Evolutionary conservation across 108 stramenopile species (phyloP).

Genomic region (Skeletonema marinoi): DNA sequence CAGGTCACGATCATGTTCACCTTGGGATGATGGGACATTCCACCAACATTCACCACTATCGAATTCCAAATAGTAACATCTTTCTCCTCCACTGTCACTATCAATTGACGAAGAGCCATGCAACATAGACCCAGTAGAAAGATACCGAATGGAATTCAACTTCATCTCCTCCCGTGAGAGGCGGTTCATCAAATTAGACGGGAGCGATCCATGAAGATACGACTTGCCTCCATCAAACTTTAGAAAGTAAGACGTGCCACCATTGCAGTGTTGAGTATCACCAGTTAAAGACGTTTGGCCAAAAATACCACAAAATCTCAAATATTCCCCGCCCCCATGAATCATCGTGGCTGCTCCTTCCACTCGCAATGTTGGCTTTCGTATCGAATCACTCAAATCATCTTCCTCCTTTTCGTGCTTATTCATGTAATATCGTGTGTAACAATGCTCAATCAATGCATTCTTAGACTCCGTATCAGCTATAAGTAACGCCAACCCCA

Average conservation of each 20-base stretch:
- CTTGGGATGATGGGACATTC: conserved; percentile 31
- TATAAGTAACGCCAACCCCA: conserved; percentile 15
- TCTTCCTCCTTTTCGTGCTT: not conserved
- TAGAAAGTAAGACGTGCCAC: conserved; percentile 30
- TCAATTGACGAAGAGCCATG: not conserved
- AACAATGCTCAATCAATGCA: conserved; percentile 21
- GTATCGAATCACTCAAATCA: not conserved
- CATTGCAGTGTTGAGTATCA: not conserved
- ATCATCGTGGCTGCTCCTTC: conserved; percentile 8
- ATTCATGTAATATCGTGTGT: conserved; percentile 1
- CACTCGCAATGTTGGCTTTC: not conserved
- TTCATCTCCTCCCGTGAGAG: conserved; percentile 22
- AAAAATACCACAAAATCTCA: conserved; percentile 19
- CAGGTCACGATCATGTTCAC: conserved; percentile 54
- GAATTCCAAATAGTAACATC: conserved; percentile 76
- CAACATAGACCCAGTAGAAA: conserved; percentile 62
- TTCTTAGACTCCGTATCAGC: conserved; percentile 12
- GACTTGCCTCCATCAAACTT: conserved; percentile 32
- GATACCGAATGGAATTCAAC: conserved; percentile 38
- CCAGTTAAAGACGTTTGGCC: not conserved
- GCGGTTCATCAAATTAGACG: conserved; percentile 17
- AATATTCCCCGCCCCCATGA: conserved; percentile 6
- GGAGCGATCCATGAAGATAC: conserved; percentile 12
- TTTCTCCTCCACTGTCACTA: not conserved
- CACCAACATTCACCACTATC: conserved; percentile 76